These are phyloP conservation scores for Colletotrichum sp. DNA, from an alignment of 2,329 filamentous ascomycete species.

Conservation along the genomic window DNA sequence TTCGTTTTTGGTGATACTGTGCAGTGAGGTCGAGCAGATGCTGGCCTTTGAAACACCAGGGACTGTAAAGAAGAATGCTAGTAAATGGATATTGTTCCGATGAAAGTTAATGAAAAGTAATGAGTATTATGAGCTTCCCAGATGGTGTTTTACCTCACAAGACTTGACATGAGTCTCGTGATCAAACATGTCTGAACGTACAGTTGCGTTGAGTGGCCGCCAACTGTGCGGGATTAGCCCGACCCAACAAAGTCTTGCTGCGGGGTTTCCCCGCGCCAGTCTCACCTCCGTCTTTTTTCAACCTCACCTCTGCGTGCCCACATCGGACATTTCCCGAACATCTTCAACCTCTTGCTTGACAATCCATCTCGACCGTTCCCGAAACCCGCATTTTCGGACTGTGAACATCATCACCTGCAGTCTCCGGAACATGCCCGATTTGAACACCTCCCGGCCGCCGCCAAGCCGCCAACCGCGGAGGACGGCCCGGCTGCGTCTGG, in stretches of 20 bases:
- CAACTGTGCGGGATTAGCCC: not conserved
- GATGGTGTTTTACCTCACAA: not conserved
- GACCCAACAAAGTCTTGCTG: not conserved
- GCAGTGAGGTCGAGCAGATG: not conserved
- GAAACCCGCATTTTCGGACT: not conserved
- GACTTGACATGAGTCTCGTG: not conserved
- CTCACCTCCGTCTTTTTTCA: not conserved
- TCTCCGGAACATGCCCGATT: slow-evolving; percentile 1
- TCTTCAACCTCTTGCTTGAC: not conserved
- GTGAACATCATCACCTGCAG: not conserved
- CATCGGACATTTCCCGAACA: slow-evolving; percentile 10
- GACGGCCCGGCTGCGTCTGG: slow-evolving; percentile 29
- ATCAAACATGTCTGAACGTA: not conserved
- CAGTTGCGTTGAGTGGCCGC: not conserved
- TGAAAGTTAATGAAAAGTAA: not conserved
- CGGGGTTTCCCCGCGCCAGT: not conserved
- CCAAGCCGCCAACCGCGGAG: slow-evolving; percentile 25
- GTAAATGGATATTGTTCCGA: not conserved
- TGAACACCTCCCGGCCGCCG: slow-evolving; percentile 4
- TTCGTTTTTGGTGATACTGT: not conserved
- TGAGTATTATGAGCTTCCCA: not conserved
- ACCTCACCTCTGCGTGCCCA: slow-evolving; percentile 9
- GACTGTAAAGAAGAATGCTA: not conserved
- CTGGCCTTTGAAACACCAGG: not conserved
- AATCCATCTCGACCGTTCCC: not conserved